Percentiles rank a stretch among this genome's conserved stretches.
These are phyloP conservation scores for Acanthamoeba pearcei DNA, from an alignment of 208 protist species.

Conservation along the genomic window DNA sequence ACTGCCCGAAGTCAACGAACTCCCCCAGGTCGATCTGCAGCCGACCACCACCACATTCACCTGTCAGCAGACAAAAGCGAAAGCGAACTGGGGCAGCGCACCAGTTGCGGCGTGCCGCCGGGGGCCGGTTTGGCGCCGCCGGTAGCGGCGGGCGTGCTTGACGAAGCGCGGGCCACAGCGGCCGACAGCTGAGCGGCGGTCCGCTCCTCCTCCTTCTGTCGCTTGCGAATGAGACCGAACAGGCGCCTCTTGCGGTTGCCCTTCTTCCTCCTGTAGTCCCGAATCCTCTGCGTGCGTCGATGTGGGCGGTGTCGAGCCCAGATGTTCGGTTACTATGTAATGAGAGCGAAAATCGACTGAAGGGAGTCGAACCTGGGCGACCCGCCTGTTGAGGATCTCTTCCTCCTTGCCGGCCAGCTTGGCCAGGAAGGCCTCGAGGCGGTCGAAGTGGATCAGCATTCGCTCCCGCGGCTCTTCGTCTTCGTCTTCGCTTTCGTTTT, in stretches of 20 bases:
- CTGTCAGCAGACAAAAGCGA: not conserved
- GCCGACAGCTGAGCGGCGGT: not conserved
- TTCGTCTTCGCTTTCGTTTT: not conserved
- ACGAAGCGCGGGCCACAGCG: not conserved
- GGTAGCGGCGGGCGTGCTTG: not conserved
- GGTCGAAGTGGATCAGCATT: slow-evolving; percentile 41
- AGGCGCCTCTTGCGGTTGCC: slow-evolving; percentile 1
- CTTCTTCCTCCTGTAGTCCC: not conserved
- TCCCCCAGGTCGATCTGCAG: slow-evolving; percentile 27
- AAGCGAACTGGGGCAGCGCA: not conserved
- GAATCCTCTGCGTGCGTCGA: not conserved
- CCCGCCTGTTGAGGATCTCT: slow-evolving; percentile 7
- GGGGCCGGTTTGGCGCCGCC: not conserved
- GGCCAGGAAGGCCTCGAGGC: not conserved
- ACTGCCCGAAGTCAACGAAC: slow-evolving; percentile 4
- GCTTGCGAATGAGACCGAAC: not conserved
- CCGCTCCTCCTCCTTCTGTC: not conserved
- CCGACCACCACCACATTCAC: too few species aligned
- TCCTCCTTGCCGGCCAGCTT: slow-evolving; percentile 19
- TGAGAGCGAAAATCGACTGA: too few species aligned
- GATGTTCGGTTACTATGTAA: too few species aligned
- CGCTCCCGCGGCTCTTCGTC: not conserved
- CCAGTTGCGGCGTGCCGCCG: not conserved
- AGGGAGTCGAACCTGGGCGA: not conserved
- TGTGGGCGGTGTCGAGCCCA: too few species aligned